Percentiles rank a stretch among this genome's conserved stretches.
Evolutionary conservation across 2,329 filamentous ascomycete genomes (phyloP).

Genomic region (Dothideomycetidae sp.): DNA sequence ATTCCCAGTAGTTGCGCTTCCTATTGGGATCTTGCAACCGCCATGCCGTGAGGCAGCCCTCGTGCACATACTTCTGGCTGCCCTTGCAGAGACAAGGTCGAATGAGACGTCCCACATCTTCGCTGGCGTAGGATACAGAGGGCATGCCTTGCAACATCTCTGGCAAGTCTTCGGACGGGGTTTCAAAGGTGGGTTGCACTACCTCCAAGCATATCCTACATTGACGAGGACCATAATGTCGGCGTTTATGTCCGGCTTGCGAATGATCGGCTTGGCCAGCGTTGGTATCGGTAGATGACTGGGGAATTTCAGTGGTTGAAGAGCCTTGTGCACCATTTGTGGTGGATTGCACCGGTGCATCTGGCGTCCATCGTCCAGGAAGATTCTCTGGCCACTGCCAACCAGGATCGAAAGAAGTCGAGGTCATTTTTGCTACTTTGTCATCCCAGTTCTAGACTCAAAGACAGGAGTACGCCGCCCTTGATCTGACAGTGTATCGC

Average conservation of each 20-base stretch:
- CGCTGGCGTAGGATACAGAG: slow-evolving; percentile 55
- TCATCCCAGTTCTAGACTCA: background rate
- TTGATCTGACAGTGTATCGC: too few relatives aligned
- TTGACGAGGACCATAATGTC: slow-evolving; percentile 54
- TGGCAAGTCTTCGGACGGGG: slow-evolving; percentile 36
- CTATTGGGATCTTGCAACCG: slow-evolving; percentile 56
- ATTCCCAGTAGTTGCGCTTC: slow-evolving; percentile 66
- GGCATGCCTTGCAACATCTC: slow-evolving; percentile 42
- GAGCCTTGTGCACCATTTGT: slow-evolving; percentile 10
- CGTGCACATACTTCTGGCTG: slow-evolving; percentile 84
- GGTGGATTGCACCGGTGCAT: slow-evolving; percentile 14
- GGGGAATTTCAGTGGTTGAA: background rate
- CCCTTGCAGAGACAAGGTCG: slow-evolving; percentile 90
- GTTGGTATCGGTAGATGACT: background rate
- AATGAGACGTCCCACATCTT: slow-evolving; percentile 64
- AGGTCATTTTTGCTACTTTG: slow-evolving; percentile 3
- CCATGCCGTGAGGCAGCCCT: slow-evolving; percentile 76
- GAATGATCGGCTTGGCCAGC: slow-evolving; percentile 1
- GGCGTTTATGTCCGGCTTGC: slow-evolving; percentile 18
- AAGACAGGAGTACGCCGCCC: too few relatives aligned
- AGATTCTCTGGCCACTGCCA: slow-evolving; percentile 36
- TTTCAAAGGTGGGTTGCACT: slow-evolving; percentile 43
- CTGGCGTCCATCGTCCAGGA: slow-evolving; percentile 21
- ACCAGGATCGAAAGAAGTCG: slow-evolving; percentile 8
- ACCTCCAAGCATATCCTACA: slow-evolving; percentile 84